Evolutionary conservation across 345 rosid species (phyloP).

Genomic region (Camelina hispida): DNA sequence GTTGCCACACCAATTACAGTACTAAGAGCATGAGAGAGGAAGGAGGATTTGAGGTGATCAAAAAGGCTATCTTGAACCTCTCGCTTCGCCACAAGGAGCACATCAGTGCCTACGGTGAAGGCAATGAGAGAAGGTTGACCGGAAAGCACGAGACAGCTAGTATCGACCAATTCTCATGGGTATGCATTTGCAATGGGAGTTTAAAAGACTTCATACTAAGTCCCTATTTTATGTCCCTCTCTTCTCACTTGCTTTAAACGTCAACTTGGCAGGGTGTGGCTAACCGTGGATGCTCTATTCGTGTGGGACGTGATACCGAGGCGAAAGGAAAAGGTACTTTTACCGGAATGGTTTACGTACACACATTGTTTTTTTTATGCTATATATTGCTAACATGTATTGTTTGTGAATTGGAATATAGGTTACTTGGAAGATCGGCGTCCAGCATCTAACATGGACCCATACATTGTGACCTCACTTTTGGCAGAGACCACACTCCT

Average conservation of each 20-base stretch:
- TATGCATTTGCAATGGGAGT: conserved; percentile 25
- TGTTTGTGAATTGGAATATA: conserved; percentile 37
- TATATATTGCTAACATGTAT: conserved; percentile 26
- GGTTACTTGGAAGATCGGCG: conserved; percentile 94
- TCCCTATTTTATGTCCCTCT: not conserved
- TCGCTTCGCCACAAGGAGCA: conserved; percentile 90
- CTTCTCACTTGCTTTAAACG: not conserved
- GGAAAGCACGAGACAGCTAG: conserved; percentile 98
- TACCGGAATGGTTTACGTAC: not conserved
- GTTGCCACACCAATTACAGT: conserved; percentile 97
- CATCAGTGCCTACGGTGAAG: conserved; percentile 96
- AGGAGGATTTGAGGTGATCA: conserved; percentile 85
- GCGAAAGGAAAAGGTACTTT: conserved; percentile 79
- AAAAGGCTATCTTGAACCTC: conserved; percentile 89
- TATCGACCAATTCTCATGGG: conserved; percentile 94
- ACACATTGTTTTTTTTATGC: not conserved
- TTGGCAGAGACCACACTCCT: conserved; percentile 79
- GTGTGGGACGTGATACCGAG: conserved; percentile 98
- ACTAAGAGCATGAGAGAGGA: conserved; percentile 97
- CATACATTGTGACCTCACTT: conserved; percentile 71
- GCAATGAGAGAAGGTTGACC: conserved; percentile 94
- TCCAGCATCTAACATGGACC: conserved; percentile 97
- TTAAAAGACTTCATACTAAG: not conserved
- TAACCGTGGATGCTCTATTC: conserved; percentile 94
- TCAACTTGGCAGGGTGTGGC: conserved; percentile 76